A percentile compares a stretch with the other conserved stretches of the same genome.
phyloP scores from a whole-genome alignment of 768 basidiomycete genomes.

The Suillus weaverae region DNA sequence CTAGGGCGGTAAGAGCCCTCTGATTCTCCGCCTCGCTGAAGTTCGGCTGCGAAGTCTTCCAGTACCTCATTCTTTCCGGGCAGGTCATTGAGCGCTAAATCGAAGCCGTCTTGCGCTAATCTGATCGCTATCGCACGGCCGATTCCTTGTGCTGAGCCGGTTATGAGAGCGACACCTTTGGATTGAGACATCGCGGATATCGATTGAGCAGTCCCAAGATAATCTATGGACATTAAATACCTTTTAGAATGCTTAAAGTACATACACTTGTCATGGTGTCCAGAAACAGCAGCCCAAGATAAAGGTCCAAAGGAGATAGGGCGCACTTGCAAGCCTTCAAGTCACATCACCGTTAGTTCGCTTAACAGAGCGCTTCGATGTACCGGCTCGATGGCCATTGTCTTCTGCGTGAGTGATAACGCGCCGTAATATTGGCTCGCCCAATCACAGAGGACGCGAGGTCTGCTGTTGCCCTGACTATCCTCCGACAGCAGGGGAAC shows the following conservation, averaged over 20 bases:
- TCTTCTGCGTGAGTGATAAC: no score
- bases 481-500: no score
- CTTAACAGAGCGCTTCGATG: no score
- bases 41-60: slow-evolving; percentile 26
- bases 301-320: background rate
- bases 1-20: slow-evolving; percentile 5
- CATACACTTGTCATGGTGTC: background rate
- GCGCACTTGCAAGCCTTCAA: background rate
- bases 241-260: background rate
- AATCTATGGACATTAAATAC: background rate
- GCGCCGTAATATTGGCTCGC: no score
- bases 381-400: no score
- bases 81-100: slow-evolving; percentile 33
- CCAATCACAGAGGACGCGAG: no score
- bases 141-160: slow-evolving; percentile 33
- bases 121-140: slow-evolving; percentile 33
- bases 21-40: slow-evolving; percentile 28
- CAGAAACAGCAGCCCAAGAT: background rate
- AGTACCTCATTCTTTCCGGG: slow-evolving; percentile 29
- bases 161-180: slow-evolving; percentile 36
- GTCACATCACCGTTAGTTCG: background rate
- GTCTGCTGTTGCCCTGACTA: no score
- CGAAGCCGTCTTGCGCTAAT: slow-evolving; percentile 35
- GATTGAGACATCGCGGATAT: slow-evolving; percentile 18
- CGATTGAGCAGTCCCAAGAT: background rate